phyloP scores from a whole-genome alignment of 2,329 filamentous ascomycete species.

The Microascus cirrosus region DNA sequence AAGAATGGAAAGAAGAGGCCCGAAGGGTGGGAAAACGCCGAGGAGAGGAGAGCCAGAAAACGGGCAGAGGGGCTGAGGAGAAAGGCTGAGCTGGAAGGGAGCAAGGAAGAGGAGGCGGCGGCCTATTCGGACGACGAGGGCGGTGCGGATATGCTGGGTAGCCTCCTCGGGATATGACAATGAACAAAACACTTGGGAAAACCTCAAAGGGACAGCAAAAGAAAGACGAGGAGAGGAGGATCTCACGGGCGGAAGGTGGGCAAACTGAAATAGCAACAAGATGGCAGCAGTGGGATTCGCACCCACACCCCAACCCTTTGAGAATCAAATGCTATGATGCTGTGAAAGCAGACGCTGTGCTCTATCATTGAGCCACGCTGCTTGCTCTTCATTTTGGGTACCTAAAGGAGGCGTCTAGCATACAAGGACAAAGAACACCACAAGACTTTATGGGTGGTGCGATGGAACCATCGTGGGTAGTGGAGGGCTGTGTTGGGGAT shows the following conservation, averaged over 20 bases:
- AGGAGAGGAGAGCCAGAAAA: conserved; percentile 41
- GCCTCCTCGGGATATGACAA: not conserved
- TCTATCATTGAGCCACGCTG: not conserved
- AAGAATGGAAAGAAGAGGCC: not conserved
- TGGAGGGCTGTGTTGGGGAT: no score
- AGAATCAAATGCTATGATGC: not conserved
- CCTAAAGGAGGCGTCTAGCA: not conserved
- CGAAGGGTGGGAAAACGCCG: conserved; percentile 43
- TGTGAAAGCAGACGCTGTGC: not conserved
- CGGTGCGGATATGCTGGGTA: not conserved
- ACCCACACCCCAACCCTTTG: not conserved
- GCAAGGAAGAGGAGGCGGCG: conserved; percentile 7
- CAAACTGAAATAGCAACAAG: not conserved
- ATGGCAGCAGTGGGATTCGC: not conserved
- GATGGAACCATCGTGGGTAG: not conserved
- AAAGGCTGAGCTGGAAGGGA: conserved; percentile 28
- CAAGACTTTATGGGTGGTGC: not conserved
- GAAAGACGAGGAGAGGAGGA: no score
- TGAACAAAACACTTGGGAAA: not conserved
- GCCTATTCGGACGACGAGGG: conserved; percentile 8
- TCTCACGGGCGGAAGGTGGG: no score
- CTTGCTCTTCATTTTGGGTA: not conserved
- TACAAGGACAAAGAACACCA: not conserved
- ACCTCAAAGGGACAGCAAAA: no score
- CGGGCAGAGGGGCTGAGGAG: conserved; percentile 44